phyloP scores from a whole-genome alignment of 768 basidiomycete genomes.

The Phanerochaete sordida region DNA sequence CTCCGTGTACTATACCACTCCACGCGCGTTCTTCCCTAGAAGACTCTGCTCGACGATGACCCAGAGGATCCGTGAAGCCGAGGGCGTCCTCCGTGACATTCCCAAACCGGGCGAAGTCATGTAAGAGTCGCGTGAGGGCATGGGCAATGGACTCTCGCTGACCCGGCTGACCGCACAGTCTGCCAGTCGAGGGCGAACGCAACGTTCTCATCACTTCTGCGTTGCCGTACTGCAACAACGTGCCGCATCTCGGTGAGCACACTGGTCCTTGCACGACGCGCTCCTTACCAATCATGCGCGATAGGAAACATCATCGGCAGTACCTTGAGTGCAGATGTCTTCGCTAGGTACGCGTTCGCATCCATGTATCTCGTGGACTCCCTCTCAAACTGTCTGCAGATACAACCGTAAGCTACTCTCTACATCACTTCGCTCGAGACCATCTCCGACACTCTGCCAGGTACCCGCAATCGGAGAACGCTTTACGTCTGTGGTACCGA shows the following conservation, averaged over 20 bases:
- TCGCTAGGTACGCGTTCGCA: constrained; percentile 68
- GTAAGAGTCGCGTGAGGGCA: constrained; percentile 27
- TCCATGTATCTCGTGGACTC: not conserved
- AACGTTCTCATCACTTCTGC: constrained; percentile 95
- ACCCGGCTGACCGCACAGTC: constrained; percentile 30
- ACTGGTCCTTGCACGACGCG: constrained; percentile 7
- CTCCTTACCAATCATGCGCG: not conserved
- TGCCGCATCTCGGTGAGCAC: constrained; percentile 83
- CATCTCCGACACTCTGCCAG: constrained; percentile 18
- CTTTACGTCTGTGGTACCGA: constrained; percentile 98
- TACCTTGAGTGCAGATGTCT: constrained; percentile 95
- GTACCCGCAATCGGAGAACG: constrained; percentile 82
- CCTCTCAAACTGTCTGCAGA: not conserved
- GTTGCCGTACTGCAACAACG: constrained; percentile 95
- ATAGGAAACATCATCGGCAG: constrained; percentile 91
- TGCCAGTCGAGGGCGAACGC: constrained; percentile 81
- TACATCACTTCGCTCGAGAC: constrained; percentile 17
- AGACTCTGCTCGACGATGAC: constrained; percentile 20
- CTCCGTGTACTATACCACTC: not conserved
- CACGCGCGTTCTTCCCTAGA: not conserved
- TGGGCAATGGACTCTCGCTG: not conserved
- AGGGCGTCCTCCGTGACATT: constrained; percentile 40
- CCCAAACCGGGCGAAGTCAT: constrained; percentile 41
- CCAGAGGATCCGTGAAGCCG: constrained; percentile 38
- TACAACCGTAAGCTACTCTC: constrained; percentile 15